phyloP scores from a whole-genome alignment of 1,284 basidiomycete genomes.

The Heliocybe sulcata region DNA sequence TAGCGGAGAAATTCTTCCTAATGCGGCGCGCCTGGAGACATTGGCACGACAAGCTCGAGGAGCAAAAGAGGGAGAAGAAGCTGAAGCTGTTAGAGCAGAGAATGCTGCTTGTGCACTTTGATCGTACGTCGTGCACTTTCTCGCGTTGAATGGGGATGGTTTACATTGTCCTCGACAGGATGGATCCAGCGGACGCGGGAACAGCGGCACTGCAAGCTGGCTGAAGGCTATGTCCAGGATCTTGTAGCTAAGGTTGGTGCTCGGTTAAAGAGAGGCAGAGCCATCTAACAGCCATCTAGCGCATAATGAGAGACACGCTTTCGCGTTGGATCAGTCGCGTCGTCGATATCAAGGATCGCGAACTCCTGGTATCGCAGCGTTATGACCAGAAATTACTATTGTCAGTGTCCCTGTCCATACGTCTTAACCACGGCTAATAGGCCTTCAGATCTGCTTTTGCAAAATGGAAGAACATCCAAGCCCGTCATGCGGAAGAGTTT shows the following conservation, averaged over 20 bases:
- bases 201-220: conserved; percentile 26
- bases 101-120: conserved; percentile 11
- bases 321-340: conserved; percentile 63
- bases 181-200: conserved; percentile 36
- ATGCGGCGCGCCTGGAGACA: conserved; percentile 41
- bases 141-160: background rate
- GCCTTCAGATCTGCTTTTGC: conserved; percentile 41
- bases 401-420: conserved; percentile 30
- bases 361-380: conserved; percentile 52
- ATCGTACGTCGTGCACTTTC: background rate
- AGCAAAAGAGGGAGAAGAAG: conserved; percentile 38
- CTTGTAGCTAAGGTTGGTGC: conserved; percentile 33
- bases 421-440: too few species aligned
- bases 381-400: conserved; percentile 35
- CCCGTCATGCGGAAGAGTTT: conserved; percentile 58
- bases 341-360: conserved; percentile 64
- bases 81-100: conserved; percentile 35
- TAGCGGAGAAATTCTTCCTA: conserved; percentile 47
- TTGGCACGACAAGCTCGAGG: conserved; percentile 45
- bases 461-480: conserved; percentile 59
- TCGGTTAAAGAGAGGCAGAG: background rate
- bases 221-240: conserved; percentile 31
- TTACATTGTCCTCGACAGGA: conserved; percentile 24
- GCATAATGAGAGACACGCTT: conserved; percentile 39
- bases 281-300: conserved; percentile 28